phyloP scores from a whole-genome alignment of 108 stramenopile genomes.

The Nitzschia palea region DNA sequence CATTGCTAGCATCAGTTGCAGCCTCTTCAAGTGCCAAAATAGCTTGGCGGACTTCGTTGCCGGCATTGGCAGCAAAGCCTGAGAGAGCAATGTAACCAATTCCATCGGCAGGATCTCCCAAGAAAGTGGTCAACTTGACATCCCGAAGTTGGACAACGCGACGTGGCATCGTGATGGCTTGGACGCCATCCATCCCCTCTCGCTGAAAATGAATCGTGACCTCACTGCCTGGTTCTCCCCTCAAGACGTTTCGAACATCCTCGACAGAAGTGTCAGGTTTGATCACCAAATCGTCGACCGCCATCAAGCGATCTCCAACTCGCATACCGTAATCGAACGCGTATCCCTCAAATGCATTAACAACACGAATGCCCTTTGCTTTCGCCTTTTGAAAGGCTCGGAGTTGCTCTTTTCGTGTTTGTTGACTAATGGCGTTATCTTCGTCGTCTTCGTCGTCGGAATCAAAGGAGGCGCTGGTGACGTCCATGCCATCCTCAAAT shows the following conservation, averaged over 20 bases:
- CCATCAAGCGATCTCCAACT: conserved; percentile 74
- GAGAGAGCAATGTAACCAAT: conserved; percentile 92
- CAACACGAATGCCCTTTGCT: conserved; percentile 79
- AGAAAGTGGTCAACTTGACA: conserved; percentile 75
- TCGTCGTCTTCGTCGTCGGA: conserved; percentile 45
- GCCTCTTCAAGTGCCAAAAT: conserved; percentile 67
- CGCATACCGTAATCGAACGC: conserved; percentile 84
- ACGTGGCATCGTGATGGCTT: conserved; percentile 69
- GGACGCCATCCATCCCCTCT: conserved; percentile 65
- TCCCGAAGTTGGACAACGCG: conserved; percentile 79
- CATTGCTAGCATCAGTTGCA: conserved; percentile 57
- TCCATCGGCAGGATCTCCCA: conserved; percentile 78
- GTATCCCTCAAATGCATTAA: conserved; percentile 92
- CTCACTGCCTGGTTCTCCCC: conserved; percentile 83
- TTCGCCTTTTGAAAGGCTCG: conserved; percentile 48
- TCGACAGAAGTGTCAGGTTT: conserved; percentile 69
- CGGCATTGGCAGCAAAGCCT: conserved; percentile 89
- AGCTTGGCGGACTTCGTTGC: conserved; percentile 79
- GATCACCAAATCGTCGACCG: conserved; percentile 72
- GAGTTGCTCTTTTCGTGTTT: conserved; percentile 38
- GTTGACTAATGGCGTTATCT: conserved; percentile 27
- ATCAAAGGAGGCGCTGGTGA: conserved; percentile 1
- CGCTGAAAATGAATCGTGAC: conserved; percentile 77
- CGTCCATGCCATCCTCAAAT: conserved; percentile 17
- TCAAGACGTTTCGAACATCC: conserved; percentile 81